phyloP scores from a whole-genome alignment of 495 filamentous ascomycete genomes.

The Collariella sp. region DNA sequence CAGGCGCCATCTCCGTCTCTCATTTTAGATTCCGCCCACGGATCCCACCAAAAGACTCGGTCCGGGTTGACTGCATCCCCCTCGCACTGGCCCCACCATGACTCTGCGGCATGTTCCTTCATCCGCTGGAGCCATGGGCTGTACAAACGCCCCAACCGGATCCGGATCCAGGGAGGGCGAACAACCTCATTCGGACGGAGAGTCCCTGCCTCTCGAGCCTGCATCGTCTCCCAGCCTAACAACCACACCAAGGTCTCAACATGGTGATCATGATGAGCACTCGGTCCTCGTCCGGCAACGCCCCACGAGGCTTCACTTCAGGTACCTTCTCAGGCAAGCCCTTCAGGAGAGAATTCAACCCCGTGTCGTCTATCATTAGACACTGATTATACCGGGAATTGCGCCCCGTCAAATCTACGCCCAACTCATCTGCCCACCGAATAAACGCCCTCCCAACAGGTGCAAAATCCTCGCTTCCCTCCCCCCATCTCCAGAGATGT shows the following conservation, averaged over 20 bases:
- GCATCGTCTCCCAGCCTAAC: not conserved
- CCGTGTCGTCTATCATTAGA: not conserved
- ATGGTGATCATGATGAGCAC: not conserved
- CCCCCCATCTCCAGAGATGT: not conserved
- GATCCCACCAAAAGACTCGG: not conserved
- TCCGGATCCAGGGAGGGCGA: not conserved
- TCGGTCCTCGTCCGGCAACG: not conserved
- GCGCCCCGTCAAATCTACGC: not conserved
- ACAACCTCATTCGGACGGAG: not conserved
- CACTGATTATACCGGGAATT: not conserved
- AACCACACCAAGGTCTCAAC: not conserved
- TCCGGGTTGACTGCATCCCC: not conserved
- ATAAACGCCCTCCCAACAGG: not conserved
- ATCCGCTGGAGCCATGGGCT: not conserved
- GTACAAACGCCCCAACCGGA: not conserved
- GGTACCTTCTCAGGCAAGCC: not conserved
- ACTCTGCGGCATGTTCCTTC: not conserved
- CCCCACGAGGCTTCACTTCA: not conserved
- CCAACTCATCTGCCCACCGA: not conserved
- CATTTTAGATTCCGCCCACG: too few species aligned
- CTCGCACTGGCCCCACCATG: not conserved
- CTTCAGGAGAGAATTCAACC: not conserved
- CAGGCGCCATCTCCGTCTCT: too few species aligned
- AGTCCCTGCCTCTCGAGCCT: not conserved
- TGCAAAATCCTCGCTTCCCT: not conserved